A percentile compares a stretch with the other conserved stretches of the same genome.
Conservation (phyloP, 129 eudicot genomes). For the Daucus carota region DNA sequence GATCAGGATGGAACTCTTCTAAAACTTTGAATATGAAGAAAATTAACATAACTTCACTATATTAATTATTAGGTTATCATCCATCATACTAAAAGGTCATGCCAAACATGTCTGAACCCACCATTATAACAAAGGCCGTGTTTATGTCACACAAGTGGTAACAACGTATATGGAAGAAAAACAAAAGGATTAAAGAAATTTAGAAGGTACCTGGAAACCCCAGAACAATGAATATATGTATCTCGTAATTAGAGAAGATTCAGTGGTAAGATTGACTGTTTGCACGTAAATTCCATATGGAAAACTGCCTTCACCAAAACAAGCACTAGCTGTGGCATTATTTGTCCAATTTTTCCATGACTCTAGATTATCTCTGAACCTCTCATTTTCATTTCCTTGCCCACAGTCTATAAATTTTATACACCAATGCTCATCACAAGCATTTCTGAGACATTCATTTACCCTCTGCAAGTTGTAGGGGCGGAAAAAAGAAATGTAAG, state of each 20-base stretch:
- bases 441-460: constrained; percentile 78
- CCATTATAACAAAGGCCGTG: background rate
- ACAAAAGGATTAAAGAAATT: background rate
- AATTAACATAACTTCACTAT: background rate
- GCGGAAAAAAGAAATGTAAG: background rate
- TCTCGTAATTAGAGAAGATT: constrained; percentile 38
- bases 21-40: no score
- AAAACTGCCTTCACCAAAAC: constrained; percentile 45
- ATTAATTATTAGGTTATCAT: background rate
- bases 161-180: background rate
- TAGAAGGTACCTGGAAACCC: constrained; percentile 83
- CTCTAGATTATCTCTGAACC: background rate
- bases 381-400: constrained; percentile 19
- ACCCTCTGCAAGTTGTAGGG: constrained; percentile 59
- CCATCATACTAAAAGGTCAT: background rate
- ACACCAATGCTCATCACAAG: constrained; percentile 35
- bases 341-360: constrained; percentile 40
- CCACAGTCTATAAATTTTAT: constrained; percentile 60
- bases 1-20: no score
- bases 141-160: background rate
- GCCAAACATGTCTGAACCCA: background rate
- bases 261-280: constrained; percentile 56
- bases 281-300: constrained; percentile 56
- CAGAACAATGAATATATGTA: constrained; percentile 76
- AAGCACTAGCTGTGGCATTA: constrained; percentile 30